Evolutionary conservation across 1,139 yeast genomes (phyloP), one percentile per base, ranked within the genome.

Genomic region (Kodamaea alishanica): DNA sequence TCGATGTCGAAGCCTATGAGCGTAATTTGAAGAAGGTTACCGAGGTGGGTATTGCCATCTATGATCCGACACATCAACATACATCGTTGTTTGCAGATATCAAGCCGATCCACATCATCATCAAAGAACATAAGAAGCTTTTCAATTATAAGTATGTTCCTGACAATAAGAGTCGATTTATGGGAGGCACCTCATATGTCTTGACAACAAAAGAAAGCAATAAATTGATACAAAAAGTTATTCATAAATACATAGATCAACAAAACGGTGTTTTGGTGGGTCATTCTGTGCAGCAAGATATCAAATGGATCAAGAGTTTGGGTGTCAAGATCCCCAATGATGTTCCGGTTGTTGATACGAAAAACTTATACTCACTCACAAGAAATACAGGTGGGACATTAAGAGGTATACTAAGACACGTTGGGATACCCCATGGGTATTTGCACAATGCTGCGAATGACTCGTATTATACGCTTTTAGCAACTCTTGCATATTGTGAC

Each of bases 361-460:
- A 45, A 31, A 39, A 41, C 10, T 33, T 58, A 9, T 50, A 48
- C 40, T 35, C 34, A 8, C 37, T 52, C 9, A 46, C 54, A 6
- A 35, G 58, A 2, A 35, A 40, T 8, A 32, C 42, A 7, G 56
- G 56, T 4, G 59, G 56, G 6, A 50, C 55, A 1, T 46, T 58
- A 6, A 44, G 56, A 6, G 58, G 57, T 3, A 45, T 55, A 9
- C 42, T 57, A 11, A 49, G 58, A 6, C 40, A 43, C 24, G 43
- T 50, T 15, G 50, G 45, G 2, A 51, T 58, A 15, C 60, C 61
- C 2, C 57, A 55, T 33, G 56, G 54, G 7, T 43, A 49, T 26
- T 51, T 58, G 30, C 63, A 58, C 38, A 58, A 58, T 34, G 63
- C 63, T 2, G 60, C 57, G 28, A 58, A 58, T 39, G 63, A 58